phyloP scores from a whole-genome alignment of 2,329 filamentous ascomycete species.

The Ceratocystis huliohia region DNA sequence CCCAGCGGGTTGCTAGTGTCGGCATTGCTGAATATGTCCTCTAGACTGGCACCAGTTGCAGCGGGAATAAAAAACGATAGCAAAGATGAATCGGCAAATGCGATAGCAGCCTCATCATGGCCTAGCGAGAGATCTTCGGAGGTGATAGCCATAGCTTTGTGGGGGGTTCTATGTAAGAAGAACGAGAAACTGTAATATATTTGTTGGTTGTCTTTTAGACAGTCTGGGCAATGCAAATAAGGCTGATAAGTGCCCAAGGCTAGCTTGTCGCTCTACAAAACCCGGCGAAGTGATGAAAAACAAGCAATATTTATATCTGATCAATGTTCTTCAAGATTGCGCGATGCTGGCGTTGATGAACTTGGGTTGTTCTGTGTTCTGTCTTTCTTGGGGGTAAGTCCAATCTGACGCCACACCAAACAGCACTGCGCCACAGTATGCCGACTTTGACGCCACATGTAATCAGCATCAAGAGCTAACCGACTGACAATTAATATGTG shows the following conservation, averaged over 20 bases:
- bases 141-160: conserved; percentile 24
- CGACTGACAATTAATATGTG: too few species aligned
- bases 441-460: background rate
- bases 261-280: too few species aligned
- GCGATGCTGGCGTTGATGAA: background rate
- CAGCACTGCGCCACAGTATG: background rate
- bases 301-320: too few species aligned
- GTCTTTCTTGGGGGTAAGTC: conserved; percentile 2
- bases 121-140: conserved; percentile 26
- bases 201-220: background rate
- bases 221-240: too few species aligned
- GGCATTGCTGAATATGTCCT: conserved; percentile 34
- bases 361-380: background rate
- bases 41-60: conserved; percentile 41
- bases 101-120: conserved; percentile 27
- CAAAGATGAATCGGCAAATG: conserved; percentile 46
- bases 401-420: conserved; percentile 6
- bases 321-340: background rate
- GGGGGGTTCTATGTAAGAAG: background rate
- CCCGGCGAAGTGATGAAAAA: too few species aligned
- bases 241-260: too few species aligned
- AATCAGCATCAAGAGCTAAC: background rate
- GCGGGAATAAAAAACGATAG: conserved; percentile 50
- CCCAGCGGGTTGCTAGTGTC: conserved; percentile 33
- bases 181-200: background rate